Conservation (phyloP, 192 early-diverging fungal genomes). For the Dispira simplex region DNA sequence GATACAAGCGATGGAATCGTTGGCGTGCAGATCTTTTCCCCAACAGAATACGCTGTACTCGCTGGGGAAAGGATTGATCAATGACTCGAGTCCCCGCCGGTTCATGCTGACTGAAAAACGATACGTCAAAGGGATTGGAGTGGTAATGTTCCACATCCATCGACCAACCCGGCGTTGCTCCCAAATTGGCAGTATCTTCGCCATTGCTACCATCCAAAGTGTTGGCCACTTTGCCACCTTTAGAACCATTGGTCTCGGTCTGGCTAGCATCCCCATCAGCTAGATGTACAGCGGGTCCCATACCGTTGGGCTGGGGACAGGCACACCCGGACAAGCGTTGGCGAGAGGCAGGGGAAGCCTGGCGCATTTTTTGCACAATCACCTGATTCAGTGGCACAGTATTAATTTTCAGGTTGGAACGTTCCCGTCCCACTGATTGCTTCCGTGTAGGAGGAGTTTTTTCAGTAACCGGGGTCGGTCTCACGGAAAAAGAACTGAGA, state of each 20-base stretch:
- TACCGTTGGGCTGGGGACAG: background rate
- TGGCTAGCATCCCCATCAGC: background rate
- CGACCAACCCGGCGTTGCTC: background rate
- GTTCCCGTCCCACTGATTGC: background rate
- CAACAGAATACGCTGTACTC: background rate
- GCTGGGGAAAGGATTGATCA: background rate
- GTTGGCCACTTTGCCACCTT: background rate
- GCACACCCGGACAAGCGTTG: background rate
- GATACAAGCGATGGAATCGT: background rate
- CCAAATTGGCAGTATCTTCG: background rate
- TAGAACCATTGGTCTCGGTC: background rate
- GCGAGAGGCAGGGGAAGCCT: background rate
- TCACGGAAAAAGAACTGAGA: background rate
- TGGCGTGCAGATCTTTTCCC: background rate
- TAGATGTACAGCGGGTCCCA: background rate
- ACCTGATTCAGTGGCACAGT: background rate
- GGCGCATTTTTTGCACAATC: background rate
- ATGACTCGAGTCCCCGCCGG: background rate
- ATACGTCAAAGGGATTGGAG: slow-evolving; percentile 9
- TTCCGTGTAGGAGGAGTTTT: background rate
- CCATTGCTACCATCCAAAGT: background rate
- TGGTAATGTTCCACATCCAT: background rate
- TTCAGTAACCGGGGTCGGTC: too few relatives aligned
- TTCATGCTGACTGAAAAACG: background rate
- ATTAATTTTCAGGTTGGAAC: background rate